Base-by-base conservation (phyloP, 148 eudicot genomes). In the Drosera capensis region DNA sequence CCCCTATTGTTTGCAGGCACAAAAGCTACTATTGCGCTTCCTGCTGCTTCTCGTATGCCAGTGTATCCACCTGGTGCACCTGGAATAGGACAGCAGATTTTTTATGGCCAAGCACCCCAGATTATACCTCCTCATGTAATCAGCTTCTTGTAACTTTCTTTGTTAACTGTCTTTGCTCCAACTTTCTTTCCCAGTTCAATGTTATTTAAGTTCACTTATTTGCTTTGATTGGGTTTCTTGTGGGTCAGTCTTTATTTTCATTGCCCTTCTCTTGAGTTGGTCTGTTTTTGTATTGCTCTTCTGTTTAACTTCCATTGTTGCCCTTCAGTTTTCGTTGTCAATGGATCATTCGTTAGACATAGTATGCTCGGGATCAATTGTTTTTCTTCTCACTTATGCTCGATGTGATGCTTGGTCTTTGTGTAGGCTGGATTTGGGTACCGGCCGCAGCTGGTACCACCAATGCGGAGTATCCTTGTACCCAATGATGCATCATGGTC, bases 361-460 rank as follows among this genome's bases (percentile, higher is more conserved):
- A n/a, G n/a, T n/a, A n/a, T n/a, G n/a, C n/a, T n/a, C n/a, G n/a
- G n/a, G n/a, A n/a, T n/a, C n/a, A n/a, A n/a, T n/a, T n/a, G n/a
- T n/a, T n/a, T n/a, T n/a, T n/a, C n/a, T n/a, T n/a, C n/a, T n/a
- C n/a, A n/a, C n/a, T n/a, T n/a, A n/a, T n/a, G n/a, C n/a, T n/a
- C n/a, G n/a, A n/a, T n/a, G n/a, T n/a, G n/a, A n/a, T n/a, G 11
- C 16, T 14, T 23, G 35, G 21, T 55, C 16, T 23, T 14, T 14
- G 43, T 39, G 18, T 48, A 85, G 96, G 85, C 75, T 73, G 96
- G 96, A 47, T 87, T 76, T 58, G 96, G 94, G 3, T 87, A 82
- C 61, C 96, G 82, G 59, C 96, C 82, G 73, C 96, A 87, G 76
- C 94, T 87, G 51, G 90, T 87, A n/a, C 94, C 94, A 26, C 94